phyloP scores from a whole-genome alignment of 148 eudicot genomes.

The Euryodendron excelsum region DNA sequence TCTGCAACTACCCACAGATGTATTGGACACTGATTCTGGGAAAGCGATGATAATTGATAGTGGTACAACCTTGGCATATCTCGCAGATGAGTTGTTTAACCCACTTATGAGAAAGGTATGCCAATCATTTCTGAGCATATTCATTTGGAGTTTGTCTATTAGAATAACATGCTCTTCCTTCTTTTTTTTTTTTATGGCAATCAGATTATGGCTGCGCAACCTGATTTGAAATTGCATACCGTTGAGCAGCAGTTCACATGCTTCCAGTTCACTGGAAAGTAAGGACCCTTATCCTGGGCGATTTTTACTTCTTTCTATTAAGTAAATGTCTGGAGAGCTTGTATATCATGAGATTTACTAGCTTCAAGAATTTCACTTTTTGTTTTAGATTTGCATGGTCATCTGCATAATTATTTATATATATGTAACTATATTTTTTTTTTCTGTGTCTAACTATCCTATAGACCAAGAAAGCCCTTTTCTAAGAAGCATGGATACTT shows the following conservation, averaged over 20 bases:
- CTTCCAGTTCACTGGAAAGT: constrained; percentile 64
- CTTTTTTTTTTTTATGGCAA: not conserved
- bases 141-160: constrained; percentile 3
- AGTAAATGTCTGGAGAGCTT: not conserved
- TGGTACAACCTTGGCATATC: constrained; percentile 94
- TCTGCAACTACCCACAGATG: constrained; percentile 43
- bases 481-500: no score
- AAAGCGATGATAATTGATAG: constrained; percentile 71
- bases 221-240: constrained; percentile 48
- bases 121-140: not conserved
- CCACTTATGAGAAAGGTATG: constrained; percentile 49
- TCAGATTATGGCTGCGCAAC: constrained; percentile 60
- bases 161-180: not conserved
- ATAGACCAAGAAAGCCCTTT: not conserved
- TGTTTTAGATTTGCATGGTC: not conserved
- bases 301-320: not conserved
- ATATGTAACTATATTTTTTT: no score
- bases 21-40: constrained; percentile 31
- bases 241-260: constrained; percentile 69
- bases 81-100: constrained; percentile 58
- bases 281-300: constrained; percentile 23
- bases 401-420: no score
- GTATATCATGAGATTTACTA: not conserved
- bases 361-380: not conserved
- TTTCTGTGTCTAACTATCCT: no score